Evolutionary conservation across 345 rosid genomes (phyloP).

Genomic region (Capsella bursapastoris): DNA sequence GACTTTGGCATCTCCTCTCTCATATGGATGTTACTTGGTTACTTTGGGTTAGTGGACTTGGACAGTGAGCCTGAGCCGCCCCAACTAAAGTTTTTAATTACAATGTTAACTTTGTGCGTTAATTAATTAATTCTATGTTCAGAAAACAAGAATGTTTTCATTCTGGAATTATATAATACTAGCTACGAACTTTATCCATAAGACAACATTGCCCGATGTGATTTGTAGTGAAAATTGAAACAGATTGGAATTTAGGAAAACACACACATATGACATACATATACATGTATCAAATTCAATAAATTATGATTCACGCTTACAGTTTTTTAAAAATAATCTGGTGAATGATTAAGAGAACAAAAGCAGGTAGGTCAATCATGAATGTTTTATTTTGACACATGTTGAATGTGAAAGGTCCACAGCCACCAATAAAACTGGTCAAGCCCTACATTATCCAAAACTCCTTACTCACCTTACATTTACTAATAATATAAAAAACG

Average conservation of each 20-base stretch:
- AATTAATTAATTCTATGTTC: neutral
- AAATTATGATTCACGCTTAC: neutral
- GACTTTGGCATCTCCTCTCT: neutral
- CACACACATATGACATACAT: neutral
- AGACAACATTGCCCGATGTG: neutral
- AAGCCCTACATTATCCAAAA: conserved; percentile 13
- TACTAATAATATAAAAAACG: neutral
- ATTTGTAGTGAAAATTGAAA: neutral
- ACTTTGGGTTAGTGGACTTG: neutral
- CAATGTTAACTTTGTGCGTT: too few species aligned
- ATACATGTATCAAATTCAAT: neutral
- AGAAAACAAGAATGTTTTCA: neutral
- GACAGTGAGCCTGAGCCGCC: neutral
- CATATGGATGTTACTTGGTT: neutral
- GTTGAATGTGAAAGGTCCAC: conserved; percentile 20
- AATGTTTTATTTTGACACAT: conserved; percentile 32
- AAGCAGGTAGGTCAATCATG: conserved; percentile 38
- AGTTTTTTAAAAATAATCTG: neutral
- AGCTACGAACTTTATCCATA: neutral
- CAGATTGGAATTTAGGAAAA: neutral
- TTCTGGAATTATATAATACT: neutral
- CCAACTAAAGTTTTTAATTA: neutral
- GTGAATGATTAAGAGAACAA: neutral
- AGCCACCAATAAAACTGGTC: conserved; percentile 14
- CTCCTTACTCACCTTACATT: neutral